Evolutionary conservation across 2,329 filamentous ascomycete genomes (phyloP).

Genomic region (Penicillium hordei): DNA sequence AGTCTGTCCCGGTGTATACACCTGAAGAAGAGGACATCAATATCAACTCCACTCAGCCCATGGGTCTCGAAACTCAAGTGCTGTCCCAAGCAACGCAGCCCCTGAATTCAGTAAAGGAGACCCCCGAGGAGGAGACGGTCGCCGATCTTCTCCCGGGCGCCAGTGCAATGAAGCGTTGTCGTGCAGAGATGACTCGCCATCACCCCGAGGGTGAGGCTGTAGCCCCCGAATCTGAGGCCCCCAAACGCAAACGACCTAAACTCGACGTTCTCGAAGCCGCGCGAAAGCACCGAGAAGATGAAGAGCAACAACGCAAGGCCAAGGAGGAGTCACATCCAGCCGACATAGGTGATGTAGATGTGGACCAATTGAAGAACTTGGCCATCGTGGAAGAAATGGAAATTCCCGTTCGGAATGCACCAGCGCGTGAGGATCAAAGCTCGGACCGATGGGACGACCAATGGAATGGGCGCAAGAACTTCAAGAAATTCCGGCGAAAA

Average conservation of each 20-base stretch:
- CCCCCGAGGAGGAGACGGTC: slow-evolving; percentile 58
- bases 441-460: slow-evolving; percentile 74
- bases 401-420: slow-evolving; percentile 46
- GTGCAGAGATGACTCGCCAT: slow-evolving; percentile 60
- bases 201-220: slow-evolving; percentile 34
- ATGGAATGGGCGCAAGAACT: slow-evolving; percentile 96
- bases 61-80: slow-evolving; percentile 20
- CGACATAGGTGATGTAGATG: slow-evolving; percentile 62
- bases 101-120: slow-evolving; percentile 28
- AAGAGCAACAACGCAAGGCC: slow-evolving; percentile 44
- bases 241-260: slow-evolving; percentile 56
- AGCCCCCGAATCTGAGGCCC: slow-evolving; percentile 29
- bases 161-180: slow-evolving; percentile 74
- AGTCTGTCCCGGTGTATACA: slow-evolving; percentile 39
- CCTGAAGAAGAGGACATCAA: slow-evolving; percentile 28
- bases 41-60: slow-evolving; percentile 18
- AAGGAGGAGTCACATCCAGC: slow-evolving; percentile 59
- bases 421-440: slow-evolving; percentile 38
- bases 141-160: slow-evolving; percentile 74
- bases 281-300: slow-evolving; percentile 56
- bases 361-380: slow-evolving; percentile 70
- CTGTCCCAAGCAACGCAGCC: slow-evolving; percentile 30
- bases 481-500: slow-evolving; percentile 72
- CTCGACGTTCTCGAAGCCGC: slow-evolving; percentile 69
- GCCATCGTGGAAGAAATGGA: slow-evolving; percentile 77